A percentile compares a stretch with the other conserved stretches of the same genome.
Evolutionary conservation across 176 grass and related monocot species (phyloP).

Genomic region (Cocos nucifera): DNA sequence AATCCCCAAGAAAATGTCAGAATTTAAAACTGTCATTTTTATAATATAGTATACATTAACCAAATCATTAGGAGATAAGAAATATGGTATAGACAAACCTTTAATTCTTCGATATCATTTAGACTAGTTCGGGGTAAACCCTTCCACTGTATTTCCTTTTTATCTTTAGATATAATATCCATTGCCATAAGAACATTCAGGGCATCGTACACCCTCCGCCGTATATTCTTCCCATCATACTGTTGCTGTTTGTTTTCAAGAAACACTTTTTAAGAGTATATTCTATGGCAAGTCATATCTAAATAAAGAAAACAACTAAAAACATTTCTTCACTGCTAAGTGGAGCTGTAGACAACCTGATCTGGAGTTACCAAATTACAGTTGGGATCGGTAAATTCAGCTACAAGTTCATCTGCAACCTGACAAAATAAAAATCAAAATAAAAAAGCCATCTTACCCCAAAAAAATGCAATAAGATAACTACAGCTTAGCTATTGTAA

Average conservation of each 20-base stretch:
- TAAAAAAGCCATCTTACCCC: background rate
- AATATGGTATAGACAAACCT: conserved; percentile 34
- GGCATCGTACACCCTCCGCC: conserved; percentile 93
- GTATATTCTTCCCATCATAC: conserved; percentile 99
- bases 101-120: conserved; percentile 84
- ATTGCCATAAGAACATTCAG: conserved; percentile 97
- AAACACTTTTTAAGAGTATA: too few relatives aligned
- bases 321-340: conserved; percentile 27
- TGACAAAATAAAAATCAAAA: conserved; percentile 28
- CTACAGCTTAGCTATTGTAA: background rate
- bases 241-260: conserved; percentile 67
- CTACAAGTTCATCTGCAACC: conserved; percentile 97
- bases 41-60: too few relatives aligned
- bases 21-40: too few relatives aligned
- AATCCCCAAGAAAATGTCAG: too few relatives aligned
- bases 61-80: too few relatives aligned
- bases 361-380: conserved; percentile 60
- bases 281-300: conserved; percentile 21
- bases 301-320: conserved; percentile 10
- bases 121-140: conserved; percentile 84
- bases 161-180: conserved; percentile 99
- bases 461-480: conserved; percentile 10
- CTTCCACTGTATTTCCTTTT: conserved; percentile 99
- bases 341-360: conserved; percentile 44
- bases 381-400: conserved; percentile 72